phyloP scores from a whole-genome alignment of 176 grass and related monocot genomes.

The Aegilops sharonensis region DNA sequence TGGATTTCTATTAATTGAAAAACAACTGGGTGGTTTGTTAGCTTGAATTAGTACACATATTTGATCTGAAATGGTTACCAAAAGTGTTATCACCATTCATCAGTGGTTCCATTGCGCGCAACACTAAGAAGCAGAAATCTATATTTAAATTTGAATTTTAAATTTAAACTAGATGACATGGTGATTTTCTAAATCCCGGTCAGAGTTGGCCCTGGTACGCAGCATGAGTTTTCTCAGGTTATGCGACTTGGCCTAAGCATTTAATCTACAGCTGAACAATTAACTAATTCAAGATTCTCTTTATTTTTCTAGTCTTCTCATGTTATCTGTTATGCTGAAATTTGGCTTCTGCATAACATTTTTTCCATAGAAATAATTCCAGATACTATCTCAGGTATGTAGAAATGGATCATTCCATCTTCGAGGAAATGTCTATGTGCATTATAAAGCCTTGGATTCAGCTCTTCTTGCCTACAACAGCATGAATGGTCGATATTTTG shows the following conservation, averaged over 20 bases:
- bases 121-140: neutral
- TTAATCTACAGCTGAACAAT: constrained; percentile 3
- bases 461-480: constrained; percentile 87
- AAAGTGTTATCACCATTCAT: neutral
- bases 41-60: neutral
- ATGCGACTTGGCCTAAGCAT: neutral
- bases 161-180: neutral
- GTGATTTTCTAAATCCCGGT: neutral
- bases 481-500: constrained; percentile 90
- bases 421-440: constrained; percentile 90
- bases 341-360: neutral
- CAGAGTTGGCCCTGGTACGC: constrained; percentile 2
- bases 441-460: constrained; percentile 88
- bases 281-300: neutral
- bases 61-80: neutral
- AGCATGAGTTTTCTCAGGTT: neutral
- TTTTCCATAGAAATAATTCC: neutral
- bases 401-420: constrained; percentile 94
- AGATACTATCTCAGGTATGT: constrained; percentile 70
- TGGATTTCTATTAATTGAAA: neutral
- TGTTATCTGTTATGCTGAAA: neutral
- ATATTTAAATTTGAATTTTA: neutral
- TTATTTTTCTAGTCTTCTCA: neutral
- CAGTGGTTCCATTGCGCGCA: neutral
- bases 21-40: neutral